phyloP scores from a whole-genome alignment of 805 yeast species.

The Hanseniaspora clermontiae region DNA sequence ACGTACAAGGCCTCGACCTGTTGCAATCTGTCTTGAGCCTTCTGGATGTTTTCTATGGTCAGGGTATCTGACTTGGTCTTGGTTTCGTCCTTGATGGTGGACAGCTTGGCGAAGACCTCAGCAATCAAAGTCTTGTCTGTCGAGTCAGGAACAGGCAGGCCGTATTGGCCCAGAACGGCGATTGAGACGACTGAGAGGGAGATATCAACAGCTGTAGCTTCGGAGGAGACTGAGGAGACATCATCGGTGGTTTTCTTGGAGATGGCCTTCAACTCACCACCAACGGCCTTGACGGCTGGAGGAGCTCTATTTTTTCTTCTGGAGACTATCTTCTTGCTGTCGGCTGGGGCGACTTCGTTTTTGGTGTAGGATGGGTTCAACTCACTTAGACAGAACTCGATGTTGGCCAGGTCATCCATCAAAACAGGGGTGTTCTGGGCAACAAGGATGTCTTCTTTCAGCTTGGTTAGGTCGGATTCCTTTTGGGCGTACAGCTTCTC shows the following conservation, averaged over 20 bases:
- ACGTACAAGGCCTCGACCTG: conserved; percentile 46
- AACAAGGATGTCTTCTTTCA: conserved; percentile 57
- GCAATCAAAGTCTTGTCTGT: conserved; percentile 49
- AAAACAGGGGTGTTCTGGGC: conserved; percentile 71
- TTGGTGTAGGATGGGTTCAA: conserved; percentile 58
- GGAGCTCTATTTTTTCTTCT: neutral
- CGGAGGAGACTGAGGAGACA: neutral
- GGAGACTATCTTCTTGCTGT: conserved; percentile 13
- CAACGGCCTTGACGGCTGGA: conserved; percentile 33
- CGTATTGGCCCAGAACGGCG: conserved; percentile 61
- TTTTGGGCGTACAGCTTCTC: conserved; percentile 37
- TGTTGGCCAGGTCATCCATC: conserved; percentile 59
- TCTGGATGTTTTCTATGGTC: conserved; percentile 61
- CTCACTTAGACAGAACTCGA: conserved; percentile 56
- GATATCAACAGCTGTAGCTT: conserved; percentile 33
- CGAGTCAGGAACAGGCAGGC: conserved; percentile 65
- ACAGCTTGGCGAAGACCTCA: conserved; percentile 50
- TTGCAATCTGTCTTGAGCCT: conserved; percentile 66
- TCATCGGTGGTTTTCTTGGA: conserved; percentile 34
- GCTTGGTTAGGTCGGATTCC: conserved; percentile 43
- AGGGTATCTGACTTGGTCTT: conserved; percentile 64
- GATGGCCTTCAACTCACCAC: conserved; percentile 36
- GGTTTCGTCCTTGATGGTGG: conserved; percentile 58
- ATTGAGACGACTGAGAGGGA: conserved; percentile 71
- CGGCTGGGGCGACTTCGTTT: conserved; percentile 19